Evolutionary conservation across 768 basidiomycete species (phyloP).

Genomic region (Suillus ampliporus): DNA sequence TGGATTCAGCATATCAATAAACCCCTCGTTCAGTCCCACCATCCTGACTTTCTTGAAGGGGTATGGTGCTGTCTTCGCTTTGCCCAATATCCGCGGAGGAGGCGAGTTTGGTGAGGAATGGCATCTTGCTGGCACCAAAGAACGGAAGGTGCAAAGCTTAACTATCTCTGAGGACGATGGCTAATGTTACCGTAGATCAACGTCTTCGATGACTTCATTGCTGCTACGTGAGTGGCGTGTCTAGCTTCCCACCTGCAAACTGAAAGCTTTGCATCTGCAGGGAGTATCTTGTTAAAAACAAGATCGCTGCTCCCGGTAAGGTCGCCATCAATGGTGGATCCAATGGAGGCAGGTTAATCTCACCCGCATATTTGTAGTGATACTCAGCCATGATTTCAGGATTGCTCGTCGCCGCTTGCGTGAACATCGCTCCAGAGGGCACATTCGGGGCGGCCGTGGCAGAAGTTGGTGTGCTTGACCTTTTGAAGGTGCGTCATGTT

Average conservation of each 20-base stretch:
- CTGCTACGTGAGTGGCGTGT: slow-evolving; percentile 63
- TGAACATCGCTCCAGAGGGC: slow-evolving; percentile 78
- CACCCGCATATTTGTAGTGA: not conserved
- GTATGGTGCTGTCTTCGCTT: slow-evolving; percentile 70
- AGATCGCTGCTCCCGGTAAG: slow-evolving; percentile 70
- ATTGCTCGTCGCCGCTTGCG: slow-evolving; percentile 82
- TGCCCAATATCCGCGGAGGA: slow-evolving; percentile 68
- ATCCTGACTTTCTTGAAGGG: slow-evolving; percentile 76
- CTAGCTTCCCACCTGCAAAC: not conserved
- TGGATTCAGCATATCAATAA: slow-evolving; percentile 76
- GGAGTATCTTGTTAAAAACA: slow-evolving; percentile 73
- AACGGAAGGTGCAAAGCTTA: slow-evolving; percentile 59
- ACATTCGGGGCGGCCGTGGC: slow-evolving; percentile 79
- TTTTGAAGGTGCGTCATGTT: slow-evolving; percentile 62
- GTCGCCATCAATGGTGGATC: slow-evolving; percentile 81
- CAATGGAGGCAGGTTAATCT: slow-evolving; percentile 66
- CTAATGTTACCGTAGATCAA: slow-evolving; percentile 53
- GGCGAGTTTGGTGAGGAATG: slow-evolving; percentile 86
- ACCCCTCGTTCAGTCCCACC: slow-evolving; percentile 72
- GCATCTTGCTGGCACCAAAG: slow-evolving; percentile 74
- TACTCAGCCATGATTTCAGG: slow-evolving; percentile 45
- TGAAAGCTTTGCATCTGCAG: slow-evolving; percentile 39
- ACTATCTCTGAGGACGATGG: not conserved
- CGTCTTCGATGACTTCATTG: slow-evolving; percentile 83
- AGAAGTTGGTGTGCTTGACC: slow-evolving; percentile 82